phyloP scores from a whole-genome alignment of 148 eudicot genomes.

The Oxyria digyna region DNA sequence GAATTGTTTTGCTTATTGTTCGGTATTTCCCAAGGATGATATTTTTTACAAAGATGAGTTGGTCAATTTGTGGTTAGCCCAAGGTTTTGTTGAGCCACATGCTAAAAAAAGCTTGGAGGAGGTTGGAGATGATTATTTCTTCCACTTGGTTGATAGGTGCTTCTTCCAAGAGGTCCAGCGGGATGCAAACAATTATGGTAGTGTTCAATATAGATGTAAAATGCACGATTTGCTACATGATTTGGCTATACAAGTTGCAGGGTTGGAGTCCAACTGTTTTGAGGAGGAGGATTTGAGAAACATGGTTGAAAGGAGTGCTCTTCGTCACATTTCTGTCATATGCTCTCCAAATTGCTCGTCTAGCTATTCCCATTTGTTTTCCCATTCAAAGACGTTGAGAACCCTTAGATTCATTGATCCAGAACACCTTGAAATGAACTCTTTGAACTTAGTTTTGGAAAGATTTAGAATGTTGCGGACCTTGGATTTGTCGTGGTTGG shows the following conservation, averaged over 20 bases:
- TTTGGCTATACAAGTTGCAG: constrained; percentile 6
- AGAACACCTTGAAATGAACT: background rate
- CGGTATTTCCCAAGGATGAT: constrained; percentile 11
- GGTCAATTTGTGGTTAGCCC: constrained; percentile 14
- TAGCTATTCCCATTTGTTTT: background rate
- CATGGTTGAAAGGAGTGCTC: background rate
- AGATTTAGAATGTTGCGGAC: constrained; percentile 6
- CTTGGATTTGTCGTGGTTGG: background rate
- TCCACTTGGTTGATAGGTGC: background rate
- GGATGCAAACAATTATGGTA: background rate
- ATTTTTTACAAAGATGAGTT: background rate
- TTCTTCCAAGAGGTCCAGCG: constrained; percentile 5
- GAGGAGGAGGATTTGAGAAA: background rate
- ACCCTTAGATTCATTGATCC: background rate
- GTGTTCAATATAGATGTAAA: background rate
- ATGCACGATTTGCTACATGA: constrained; percentile 10
- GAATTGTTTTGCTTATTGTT: constrained; percentile 13
- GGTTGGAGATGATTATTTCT: background rate
- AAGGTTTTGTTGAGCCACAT: constrained; percentile 1
- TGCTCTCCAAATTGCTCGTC: background rate
- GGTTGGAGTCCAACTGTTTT: background rate
- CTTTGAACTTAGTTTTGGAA: background rate
- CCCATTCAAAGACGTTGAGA: background rate
- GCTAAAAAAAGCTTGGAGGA: background rate
- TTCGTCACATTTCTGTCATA: background rate